Conservation (phyloP, 163 green algal genomes). For the Smithsoniella earleae region DNA sequence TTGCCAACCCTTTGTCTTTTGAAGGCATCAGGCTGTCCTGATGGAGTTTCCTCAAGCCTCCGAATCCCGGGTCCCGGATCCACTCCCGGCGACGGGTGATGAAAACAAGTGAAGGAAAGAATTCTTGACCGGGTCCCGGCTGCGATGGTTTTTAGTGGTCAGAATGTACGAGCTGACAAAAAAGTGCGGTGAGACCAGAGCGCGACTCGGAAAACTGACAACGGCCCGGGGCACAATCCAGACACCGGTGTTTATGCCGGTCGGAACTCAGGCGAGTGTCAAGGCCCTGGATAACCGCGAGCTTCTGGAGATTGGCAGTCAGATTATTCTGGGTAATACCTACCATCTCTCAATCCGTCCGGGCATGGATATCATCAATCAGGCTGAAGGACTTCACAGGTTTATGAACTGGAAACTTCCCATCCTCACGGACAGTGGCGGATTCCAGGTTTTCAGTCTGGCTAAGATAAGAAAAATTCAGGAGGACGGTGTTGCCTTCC, state of each 20-base stretch:
- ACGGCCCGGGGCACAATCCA: background rate
- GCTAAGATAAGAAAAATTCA: background rate
- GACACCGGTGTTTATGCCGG: background rate
- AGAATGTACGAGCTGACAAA: no score
- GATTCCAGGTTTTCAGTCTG: background rate
- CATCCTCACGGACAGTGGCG: background rate
- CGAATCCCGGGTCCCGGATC: no score
- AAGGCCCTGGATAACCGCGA: background rate
- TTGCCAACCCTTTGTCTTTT: no score
- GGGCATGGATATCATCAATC: background rate
- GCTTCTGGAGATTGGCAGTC: background rate
- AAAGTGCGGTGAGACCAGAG: no score
- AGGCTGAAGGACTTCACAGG: background rate
- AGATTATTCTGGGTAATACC: background rate
- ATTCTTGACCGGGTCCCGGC: no score
- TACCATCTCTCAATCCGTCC: background rate
- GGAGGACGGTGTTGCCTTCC: background rate
- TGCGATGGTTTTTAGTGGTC: no score
- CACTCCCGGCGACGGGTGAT: no score
- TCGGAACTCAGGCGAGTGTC: background rate
- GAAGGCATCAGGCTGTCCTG: no score
- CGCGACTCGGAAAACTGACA: no score
- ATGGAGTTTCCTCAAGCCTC: no score
- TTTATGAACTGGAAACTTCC: background rate
- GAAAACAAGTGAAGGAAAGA: no score